phyloP scores from a whole-genome alignment of 768 basidiomycete species.

The Bullera alba region DNA sequence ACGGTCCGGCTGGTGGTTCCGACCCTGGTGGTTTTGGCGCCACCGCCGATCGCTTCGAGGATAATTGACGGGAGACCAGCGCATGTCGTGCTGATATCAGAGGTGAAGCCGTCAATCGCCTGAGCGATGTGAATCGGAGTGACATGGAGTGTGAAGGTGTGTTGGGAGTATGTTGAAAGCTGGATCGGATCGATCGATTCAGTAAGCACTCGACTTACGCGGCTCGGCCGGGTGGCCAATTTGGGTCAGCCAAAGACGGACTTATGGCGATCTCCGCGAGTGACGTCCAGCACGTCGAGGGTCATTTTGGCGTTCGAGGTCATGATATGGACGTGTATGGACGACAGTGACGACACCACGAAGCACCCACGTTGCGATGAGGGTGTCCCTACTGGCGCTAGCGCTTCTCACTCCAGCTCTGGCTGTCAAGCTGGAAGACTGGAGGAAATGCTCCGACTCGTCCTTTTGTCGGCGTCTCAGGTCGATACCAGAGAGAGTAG shows the following conservation, averaged over 20 bases:
- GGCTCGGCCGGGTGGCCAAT: neutral
- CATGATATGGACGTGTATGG: no score
- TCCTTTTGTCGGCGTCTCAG: constrained; percentile 92
- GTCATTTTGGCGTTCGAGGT: no score
- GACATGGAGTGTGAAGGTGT: constrained; percentile 23
- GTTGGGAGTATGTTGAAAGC: neutral
- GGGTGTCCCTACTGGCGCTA: no score
- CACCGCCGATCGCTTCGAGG: constrained; percentile 15
- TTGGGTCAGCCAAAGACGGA: no score
- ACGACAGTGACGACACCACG: no score
- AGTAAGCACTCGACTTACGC: neutral
- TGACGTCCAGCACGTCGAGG: no score
- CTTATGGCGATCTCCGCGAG: no score
- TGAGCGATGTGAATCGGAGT: constrained; percentile 21
- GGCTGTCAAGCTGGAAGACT: constrained; percentile 61
- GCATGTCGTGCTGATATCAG: constrained; percentile 24
- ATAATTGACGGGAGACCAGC: constrained; percentile 26
- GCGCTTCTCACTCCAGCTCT: neutral
- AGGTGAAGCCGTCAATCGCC: constrained; percentile 16
- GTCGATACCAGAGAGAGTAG: constrained; percentile 57
- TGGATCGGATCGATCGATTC: neutral
- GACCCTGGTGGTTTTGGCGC: constrained; percentile 36
- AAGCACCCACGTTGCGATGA: no score
- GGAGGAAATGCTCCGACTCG: constrained; percentile 89
- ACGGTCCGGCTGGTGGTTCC: constrained; percentile 31